phyloP scores from a whole-genome alignment of 1,284 basidiomycete genomes.

The Xerocomus tenax region DNA sequence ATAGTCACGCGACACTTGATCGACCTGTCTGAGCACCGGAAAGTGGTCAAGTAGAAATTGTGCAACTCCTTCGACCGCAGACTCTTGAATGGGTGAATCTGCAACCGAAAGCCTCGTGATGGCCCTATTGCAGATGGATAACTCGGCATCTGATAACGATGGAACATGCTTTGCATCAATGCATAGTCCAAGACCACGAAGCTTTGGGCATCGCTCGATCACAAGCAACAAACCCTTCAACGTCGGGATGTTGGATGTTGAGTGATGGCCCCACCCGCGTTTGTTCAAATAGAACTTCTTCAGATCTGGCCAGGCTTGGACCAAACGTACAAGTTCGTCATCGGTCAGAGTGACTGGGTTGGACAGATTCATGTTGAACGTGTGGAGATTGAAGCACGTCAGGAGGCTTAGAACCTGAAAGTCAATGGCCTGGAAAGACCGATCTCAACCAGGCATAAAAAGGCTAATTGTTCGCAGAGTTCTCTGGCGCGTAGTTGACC shows the following conservation, averaged over 20 bases:
- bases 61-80: neutral
- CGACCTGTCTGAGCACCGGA: neutral
- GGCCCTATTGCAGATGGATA: constrained; percentile 1
- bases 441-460: fast-evolving
- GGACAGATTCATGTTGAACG: neutral
- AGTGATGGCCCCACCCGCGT: neutral
- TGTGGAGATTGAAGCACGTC: constrained; percentile 1
- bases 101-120: constrained; percentile 3
- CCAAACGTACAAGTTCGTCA: constrained; percentile 8
- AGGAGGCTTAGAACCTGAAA: constrained; percentile 7
- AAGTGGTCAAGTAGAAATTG: constrained; percentile 9
- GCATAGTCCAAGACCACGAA: constrained; percentile 3
- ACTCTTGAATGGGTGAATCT: constrained; percentile 4
- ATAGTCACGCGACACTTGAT: too few relatives aligned
- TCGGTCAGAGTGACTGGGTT: constrained; percentile 11
- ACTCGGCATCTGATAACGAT: constrained; percentile 6
- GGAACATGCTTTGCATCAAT: constrained; percentile 6
- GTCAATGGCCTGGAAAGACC: neutral
- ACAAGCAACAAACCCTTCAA: constrained; percentile 12
- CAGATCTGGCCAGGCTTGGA: constrained; percentile 13
- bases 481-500: constrained; percentile 6
- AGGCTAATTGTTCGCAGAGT: constrained; percentile 3
- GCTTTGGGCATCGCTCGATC: constrained; percentile 11
- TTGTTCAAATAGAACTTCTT: neutral
- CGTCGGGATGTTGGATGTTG: constrained; percentile 4